These are phyloP conservation scores for Sporormia fimetaria DNA, from an alignment of 495 filamentous ascomycete species.

Conservation along the genomic window DNA sequence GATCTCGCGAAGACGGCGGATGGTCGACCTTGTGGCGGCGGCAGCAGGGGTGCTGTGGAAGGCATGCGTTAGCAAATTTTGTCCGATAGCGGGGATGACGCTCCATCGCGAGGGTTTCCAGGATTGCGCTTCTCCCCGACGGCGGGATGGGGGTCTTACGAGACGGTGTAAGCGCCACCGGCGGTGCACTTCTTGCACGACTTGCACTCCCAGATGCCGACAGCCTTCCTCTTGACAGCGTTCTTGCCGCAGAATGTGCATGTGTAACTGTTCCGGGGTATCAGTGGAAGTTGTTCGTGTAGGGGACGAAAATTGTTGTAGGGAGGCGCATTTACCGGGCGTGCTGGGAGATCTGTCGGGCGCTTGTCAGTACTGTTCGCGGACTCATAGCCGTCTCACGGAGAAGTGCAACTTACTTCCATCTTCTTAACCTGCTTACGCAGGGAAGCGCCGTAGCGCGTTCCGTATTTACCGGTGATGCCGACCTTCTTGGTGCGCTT, in stretches of 20 bases:
- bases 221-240: constrained; percentile 80
- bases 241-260: constrained; percentile 40
- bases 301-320: neutral
- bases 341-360: constrained; percentile 21
- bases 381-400: neutral
- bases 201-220: constrained; percentile 96
- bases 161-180: constrained; percentile 91
- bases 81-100: constrained; percentile 1
- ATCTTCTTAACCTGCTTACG: constrained; percentile 99
- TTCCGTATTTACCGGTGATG: constrained; percentile 31
- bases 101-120: too few relatives aligned
- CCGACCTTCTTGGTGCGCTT: constrained; percentile 26
- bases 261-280: constrained; percentile 12
- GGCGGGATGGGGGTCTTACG: constrained; percentile 51
- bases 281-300: constrained; percentile 3
- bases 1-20: constrained; percentile 95
- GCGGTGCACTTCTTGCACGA: constrained; percentile 64
- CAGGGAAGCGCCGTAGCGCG: constrained; percentile 94
- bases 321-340: constrained; percentile 13
- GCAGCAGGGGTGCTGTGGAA: constrained; percentile 76
- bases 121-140: neutral
- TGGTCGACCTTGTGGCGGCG: constrained; percentile 91
- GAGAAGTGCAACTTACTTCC: constrained; percentile 42
- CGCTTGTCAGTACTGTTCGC: constrained; percentile 4
- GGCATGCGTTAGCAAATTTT: constrained; percentile 2